Evolutionary conservation across 768 basidiomycete genomes (phyloP), one percentile per base, ranked within the genome.

Genomic region (Boletus rex-veris): DNA sequence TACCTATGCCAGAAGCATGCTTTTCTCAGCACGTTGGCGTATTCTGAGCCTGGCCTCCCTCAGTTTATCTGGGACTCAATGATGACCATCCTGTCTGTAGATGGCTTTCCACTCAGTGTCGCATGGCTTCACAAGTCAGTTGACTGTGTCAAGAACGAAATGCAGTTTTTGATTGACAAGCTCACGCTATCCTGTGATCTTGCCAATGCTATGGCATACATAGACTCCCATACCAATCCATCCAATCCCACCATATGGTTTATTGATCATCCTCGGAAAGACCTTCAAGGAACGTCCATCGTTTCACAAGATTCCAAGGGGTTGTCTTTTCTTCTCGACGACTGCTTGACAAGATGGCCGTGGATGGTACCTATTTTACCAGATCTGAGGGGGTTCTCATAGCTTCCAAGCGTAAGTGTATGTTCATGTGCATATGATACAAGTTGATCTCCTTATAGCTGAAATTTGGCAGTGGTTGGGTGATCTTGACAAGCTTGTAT

Each of bases 391-490:
- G 24, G 2, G 14, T 0, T 9, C 26, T 52, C 3, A n/a, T 37
- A 10, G 5, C 24, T 4, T 30, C 7, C 18, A 45, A 18, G 12
- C 5, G 31, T 45, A 8, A 19, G 30, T 15, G 14, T 16, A 24
- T 9, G 16, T 11, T 21, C 11, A 19, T 12, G 10, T 10, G 24
- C 24, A 26, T 26, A 26, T 1, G 5, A 26, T 16, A 10, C 16
- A 16, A 11, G 4, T 26, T 42, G 14, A 42, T 14, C 18, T 21
- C 4, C 4, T 28, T 3, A 4, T 3, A 46, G 57, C 5, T 1
- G 37, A 33, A 12, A 55, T 52, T 14, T 59, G 49, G 45, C 4
- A 16, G 12, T 60, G 59, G 53, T 9, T 65, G 1, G 2, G 31
- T 0, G 40, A 63, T 3, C 41, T 58, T 0, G 42, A 53, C 24